phyloP scores from a whole-genome alignment of 441 rosid species.

The Erodium trifolium region DNA sequence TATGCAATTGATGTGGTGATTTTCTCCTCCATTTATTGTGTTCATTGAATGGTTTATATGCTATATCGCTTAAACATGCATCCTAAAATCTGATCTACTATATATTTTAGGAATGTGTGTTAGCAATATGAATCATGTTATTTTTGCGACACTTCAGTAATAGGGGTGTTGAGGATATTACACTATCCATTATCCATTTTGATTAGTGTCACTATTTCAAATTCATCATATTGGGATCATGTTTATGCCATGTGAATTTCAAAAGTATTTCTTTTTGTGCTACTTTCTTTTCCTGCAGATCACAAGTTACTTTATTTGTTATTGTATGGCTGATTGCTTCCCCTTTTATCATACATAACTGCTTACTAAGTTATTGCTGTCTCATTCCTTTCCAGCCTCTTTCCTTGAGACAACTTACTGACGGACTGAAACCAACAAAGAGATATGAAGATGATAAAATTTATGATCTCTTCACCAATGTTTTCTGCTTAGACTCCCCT shows the following conservation, averaged over 20 bases:
- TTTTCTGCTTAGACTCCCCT: conserved; percentile 58
- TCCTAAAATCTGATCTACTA: conserved; percentile 7
- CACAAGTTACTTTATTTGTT: background rate
- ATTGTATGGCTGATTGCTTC: background rate
- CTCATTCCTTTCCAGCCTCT: conserved; percentile 55
- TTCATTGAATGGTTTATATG: background rate
- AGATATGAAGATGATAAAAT: conserved; percentile 55
- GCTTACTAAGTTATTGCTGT: conserved; percentile 2
- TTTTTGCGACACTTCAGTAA: background rate
- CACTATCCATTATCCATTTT: background rate
- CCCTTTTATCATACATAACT: background rate
- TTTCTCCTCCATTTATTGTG: background rate
- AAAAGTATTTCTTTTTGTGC: background rate
- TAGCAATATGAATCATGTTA: background rate
- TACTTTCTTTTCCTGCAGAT: background rate
- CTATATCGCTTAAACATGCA: background rate
- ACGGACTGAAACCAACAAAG: conserved; percentile 51
- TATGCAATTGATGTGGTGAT: conserved; percentile 5
- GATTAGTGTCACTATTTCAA: background rate
- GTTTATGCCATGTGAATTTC: conserved; percentile 1
- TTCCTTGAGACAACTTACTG: conserved; percentile 60
- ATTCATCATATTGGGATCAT: background rate
- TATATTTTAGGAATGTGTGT: conserved; percentile 1
- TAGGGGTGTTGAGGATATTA: background rate
- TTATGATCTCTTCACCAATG: conserved; percentile 69